These are phyloP conservation scores for Pichia sp. DNA, from an alignment of 1,139 yeast species.

Conservation along the genomic window DNA sequence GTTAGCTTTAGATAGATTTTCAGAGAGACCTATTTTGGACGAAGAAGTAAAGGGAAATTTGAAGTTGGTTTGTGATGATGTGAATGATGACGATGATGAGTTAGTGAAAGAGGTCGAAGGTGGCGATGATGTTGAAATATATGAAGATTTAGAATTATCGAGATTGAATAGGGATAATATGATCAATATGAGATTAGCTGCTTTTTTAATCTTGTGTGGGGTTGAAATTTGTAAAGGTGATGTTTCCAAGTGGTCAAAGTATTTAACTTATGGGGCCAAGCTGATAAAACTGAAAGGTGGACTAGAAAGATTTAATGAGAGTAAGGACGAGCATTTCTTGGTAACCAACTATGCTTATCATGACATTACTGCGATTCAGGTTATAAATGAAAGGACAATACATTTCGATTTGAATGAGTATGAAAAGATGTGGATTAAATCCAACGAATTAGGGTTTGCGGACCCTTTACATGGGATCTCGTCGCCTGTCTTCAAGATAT, in stretches of 20 bases:
- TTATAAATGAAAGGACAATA: constrained; percentile 48
- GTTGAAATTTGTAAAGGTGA: constrained; percentile 77
- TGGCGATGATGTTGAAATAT: constrained; percentile 8
- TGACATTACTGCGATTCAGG: constrained; percentile 64
- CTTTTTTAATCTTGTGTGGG: constrained; percentile 60
- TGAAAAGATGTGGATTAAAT: constrained; percentile 44
- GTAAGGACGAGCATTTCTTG: constrained; percentile 61
- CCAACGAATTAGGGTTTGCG: constrained; percentile 36
- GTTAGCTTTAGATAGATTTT: constrained; percentile 44
- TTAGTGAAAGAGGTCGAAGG: constrained; percentile 17
- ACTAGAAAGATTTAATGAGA: constrained; percentile 41
- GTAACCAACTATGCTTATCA: constrained; percentile 81
- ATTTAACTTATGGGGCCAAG: constrained; percentile 58
- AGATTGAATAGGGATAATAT: constrained; percentile 24
- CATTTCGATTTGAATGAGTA: constrained; percentile 56
- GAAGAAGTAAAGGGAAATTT: constrained; percentile 21
- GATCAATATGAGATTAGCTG: constrained; percentile 51
- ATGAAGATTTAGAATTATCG: constrained; percentile 11
- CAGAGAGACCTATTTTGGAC: constrained; percentile 28
- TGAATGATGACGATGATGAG: constrained; percentile 24
- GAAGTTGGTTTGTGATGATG: constrained; percentile 17
- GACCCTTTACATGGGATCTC: constrained; percentile 74
- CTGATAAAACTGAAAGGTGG: constrained; percentile 60
- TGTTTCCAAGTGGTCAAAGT: constrained; percentile 62
- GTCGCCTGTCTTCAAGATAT: constrained; percentile 56